Conservation (phyloP, 2,329 filamentous ascomycete species). For the Colletotrichum aenigma region DNA sequence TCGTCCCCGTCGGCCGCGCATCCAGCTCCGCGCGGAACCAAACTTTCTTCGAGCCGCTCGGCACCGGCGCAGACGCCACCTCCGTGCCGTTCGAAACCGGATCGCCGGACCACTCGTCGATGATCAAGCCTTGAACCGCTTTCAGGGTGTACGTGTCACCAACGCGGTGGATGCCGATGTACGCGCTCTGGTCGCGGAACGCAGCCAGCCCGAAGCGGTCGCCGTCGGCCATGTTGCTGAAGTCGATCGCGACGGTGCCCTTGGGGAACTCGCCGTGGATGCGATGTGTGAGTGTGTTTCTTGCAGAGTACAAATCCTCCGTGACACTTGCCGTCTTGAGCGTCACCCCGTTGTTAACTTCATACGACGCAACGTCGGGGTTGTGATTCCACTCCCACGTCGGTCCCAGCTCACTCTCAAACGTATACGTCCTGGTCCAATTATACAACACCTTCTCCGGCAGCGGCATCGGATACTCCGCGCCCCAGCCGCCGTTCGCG, state of each 20-base stretch:
- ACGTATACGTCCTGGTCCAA: slow-evolving; percentile 47
- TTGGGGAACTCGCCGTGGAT: slow-evolving; percentile 47
- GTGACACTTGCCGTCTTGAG: slow-evolving; percentile 57
- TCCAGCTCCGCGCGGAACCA: slow-evolving; percentile 29
- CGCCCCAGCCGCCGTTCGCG: slow-evolving; percentile 51
- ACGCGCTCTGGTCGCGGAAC: slow-evolving; percentile 58
- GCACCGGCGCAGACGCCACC: slow-evolving; percentile 23
- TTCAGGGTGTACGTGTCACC: slow-evolving; percentile 31
- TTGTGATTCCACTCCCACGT: slow-evolving; percentile 70
- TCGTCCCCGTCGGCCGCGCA: slow-evolving; percentile 24
- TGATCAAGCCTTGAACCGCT: slow-evolving; percentile 40
- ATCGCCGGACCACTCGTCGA: slow-evolving; percentile 33
- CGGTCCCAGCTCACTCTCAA: slow-evolving; percentile 41
- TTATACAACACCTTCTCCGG: slow-evolving; percentile 20
- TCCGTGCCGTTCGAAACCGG: slow-evolving; percentile 22
- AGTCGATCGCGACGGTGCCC: slow-evolving; percentile 56
- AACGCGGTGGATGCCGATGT: slow-evolving; percentile 52
- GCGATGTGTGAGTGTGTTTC: slow-evolving; percentile 53
- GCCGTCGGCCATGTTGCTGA: slow-evolving; percentile 51
- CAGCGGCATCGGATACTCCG: slow-evolving; percentile 43
- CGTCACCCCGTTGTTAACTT: slow-evolving; percentile 46
- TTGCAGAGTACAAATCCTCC: slow-evolving; percentile 49
- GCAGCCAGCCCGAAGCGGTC: slow-evolving; percentile 56
- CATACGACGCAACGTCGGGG: slow-evolving; percentile 53
- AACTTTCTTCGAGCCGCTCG: slow-evolving; percentile 20